Percentiles rank a stretch among this genome's conserved stretches.
These are phyloP conservation scores for Candida stauntonica DNA, from an alignment of 805 yeast species.

Conservation along the genomic window DNA sequence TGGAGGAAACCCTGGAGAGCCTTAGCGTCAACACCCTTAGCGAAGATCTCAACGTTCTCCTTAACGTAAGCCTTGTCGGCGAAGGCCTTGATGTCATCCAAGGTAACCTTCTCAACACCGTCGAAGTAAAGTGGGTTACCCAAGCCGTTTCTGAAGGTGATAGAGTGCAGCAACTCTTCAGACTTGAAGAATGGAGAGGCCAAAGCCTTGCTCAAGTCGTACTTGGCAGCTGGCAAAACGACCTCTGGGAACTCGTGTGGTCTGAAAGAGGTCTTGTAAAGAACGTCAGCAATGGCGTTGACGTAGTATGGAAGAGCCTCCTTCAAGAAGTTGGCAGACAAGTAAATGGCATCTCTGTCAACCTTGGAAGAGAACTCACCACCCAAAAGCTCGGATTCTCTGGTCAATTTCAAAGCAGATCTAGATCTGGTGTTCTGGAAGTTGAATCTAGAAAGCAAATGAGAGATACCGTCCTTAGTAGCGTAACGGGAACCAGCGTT, in stretches of 20 bases:
- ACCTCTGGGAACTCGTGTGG: constrained; percentile 80
- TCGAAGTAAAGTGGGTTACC: constrained; percentile 80
- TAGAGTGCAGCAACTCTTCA: constrained; percentile 71
- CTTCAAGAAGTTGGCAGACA: constrained; percentile 77
- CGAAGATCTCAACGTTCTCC: constrained; percentile 67
- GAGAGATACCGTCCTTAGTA: constrained; percentile 74
- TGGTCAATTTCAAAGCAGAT: constrained; percentile 86
- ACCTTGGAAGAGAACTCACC: constrained; percentile 67
- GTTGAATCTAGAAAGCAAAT: constrained; percentile 76
- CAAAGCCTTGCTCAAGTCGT: constrained; percentile 53
- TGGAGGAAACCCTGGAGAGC: constrained; percentile 66
- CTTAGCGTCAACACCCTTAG: constrained; percentile 64
- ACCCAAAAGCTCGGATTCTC: constrained; percentile 93
- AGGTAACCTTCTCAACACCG: constrained; percentile 51
- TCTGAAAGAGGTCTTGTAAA: constrained; percentile 68
- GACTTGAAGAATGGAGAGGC: constrained; percentile 55
- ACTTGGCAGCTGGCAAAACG: constrained; percentile 71
- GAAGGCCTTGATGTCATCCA: constrained; percentile 62
- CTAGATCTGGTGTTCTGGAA: constrained; percentile 78
- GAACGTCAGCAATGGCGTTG: constrained; percentile 72
- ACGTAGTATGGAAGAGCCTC: constrained; percentile 91
- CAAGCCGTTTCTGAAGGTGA: constrained; percentile 81
- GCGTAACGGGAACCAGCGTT: constrained; percentile 82
- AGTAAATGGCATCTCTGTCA: constrained; percentile 79
- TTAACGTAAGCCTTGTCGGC: constrained; percentile 66